Evolutionary conservation across 1,284 basidiomycete species (phyloP), one percentile per base, ranked within the genome.

Genomic region (Caloboletus inedulis): DNA sequence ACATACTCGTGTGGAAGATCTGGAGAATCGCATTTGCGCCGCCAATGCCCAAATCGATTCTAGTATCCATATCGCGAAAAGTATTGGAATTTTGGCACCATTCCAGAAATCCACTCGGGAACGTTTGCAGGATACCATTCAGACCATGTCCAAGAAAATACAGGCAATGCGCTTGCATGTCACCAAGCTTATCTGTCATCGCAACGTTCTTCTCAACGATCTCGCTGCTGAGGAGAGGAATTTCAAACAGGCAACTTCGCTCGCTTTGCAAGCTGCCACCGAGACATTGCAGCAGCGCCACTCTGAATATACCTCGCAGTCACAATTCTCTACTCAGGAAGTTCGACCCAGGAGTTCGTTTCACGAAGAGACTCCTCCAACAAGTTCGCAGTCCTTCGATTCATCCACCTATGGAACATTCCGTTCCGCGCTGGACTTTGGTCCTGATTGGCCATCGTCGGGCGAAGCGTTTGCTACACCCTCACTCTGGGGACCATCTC

Each of bases 91-190:
- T 46, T 76, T 97, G 43, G 89, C 91, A 8, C 93, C 95, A 2
- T 95, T 98, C 69, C 90, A 89, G 63, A 82, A 82, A 48, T 75
- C 85, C 6, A 94, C 93, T 2, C 82, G 92, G 42, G 89, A 91
- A 56, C 79, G 86, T 42, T 77, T 98, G 33, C 74, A 82, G 25
- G 61, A 72, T 27, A 76, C 84, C 5, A 74, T 94, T 16, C 82
- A 86, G 56, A 74, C 72, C n/a, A 74, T 89, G 4, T 81, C 88
- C 8, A 82, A 80, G 60, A 79, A 81, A 37, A 74, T 97, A 53
- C 81, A 81, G 59, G 75, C 79, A 54, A 73, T 83, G 45, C 82
- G 92, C 40, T 75, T 96, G 53, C 82, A 90, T n/a, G 74, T 92
- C 47, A 81, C 84, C 59, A 87, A 84, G 63, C 72, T 90, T 18